These are phyloP conservation scores for Silene coronaria DNA, from an alignment of 179 eudicot species.

Conservation along the genomic window DNA sequence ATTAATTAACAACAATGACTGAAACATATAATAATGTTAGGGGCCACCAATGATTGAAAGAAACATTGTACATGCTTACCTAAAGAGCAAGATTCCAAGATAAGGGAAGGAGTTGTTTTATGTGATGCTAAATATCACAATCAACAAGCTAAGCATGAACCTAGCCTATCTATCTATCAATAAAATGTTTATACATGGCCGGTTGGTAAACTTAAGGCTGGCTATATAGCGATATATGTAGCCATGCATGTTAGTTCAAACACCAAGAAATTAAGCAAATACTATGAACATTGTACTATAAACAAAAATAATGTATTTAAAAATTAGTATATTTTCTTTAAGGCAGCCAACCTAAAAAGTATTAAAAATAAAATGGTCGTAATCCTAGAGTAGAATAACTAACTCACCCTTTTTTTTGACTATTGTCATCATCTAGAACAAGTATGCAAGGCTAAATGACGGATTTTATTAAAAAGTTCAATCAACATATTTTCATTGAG, in stretches of 20 bases:
- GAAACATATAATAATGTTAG: too few relatives aligned
- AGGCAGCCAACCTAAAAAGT: neutral
- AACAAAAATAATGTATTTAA: slow-evolving; percentile 6
- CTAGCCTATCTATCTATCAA: neutral
- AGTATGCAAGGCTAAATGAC: too few relatives aligned
- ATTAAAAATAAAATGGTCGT: slow-evolving; percentile 5
- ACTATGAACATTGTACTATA: slow-evolving; percentile 25
- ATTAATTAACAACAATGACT: too few relatives aligned
- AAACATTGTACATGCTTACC: slow-evolving; percentile 9
- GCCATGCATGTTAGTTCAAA: slow-evolving; percentile 16
- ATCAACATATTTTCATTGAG: too few relatives aligned
- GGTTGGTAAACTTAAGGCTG: slow-evolving; percentile 3
- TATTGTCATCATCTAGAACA: slow-evolving; percentile 6
- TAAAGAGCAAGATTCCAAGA: slow-evolving; percentile 12
- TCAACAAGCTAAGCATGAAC: slow-evolving; percentile 14
- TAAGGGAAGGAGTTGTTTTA: slow-evolving; percentile 1
- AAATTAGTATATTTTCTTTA: neutral
- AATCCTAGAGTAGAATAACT: slow-evolving; percentile 1
- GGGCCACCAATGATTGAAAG: neutral
- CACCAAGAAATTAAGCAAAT: slow-evolving; percentile 14
- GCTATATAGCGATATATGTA: neutral
- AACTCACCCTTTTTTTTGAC: neutral
- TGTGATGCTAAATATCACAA: slow-evolving; percentile 17
- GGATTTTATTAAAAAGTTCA: too few relatives aligned
- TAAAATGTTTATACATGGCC: slow-evolving; percentile 6